phyloP scores from a whole-genome alignment of 2,329 filamentous ascomycete genomes.

The Colletotrichum musae region DNA sequence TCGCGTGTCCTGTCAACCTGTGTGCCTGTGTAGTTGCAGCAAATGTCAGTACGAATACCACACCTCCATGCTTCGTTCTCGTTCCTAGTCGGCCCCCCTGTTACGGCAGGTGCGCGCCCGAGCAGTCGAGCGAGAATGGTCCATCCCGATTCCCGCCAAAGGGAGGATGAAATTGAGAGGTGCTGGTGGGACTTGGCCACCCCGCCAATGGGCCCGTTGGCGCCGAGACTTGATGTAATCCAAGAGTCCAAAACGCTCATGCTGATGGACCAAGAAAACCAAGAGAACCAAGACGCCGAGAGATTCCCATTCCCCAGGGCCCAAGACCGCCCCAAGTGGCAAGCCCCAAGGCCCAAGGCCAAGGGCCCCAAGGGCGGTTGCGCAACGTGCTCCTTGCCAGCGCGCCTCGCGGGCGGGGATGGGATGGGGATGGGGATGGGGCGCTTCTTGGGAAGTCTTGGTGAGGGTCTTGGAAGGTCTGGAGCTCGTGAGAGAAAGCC shows the following conservation, averaged over 20 bases:
- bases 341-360: not conserved
- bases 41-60: not conserved
- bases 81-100: not conserved
- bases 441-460: slow-evolving; percentile 19
- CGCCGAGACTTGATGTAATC: slow-evolving; percentile 39
- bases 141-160: not conserved
- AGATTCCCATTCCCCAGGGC: slow-evolving; percentile 18
- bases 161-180: slow-evolving; percentile 23
- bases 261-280: slow-evolving; percentile 26
- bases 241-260: slow-evolving; percentile 27
- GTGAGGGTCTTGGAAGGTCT: slow-evolving; percentile 24
- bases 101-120: slow-evolving; percentile 9
- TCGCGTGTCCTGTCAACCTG: slow-evolving; percentile 10
- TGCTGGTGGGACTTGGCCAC: slow-evolving; percentile 29
- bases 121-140: slow-evolving; percentile 1
- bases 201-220: slow-evolving; percentile 19
- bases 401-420: slow-evolving; percentile 7
- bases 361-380: not conserved
- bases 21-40: not conserved
- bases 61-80: not conserved
- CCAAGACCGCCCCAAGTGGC: not conserved
- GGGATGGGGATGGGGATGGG: slow-evolving; percentile 7
- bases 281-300: slow-evolving; percentile 30
- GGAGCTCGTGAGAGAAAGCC: slow-evolving; percentile 31
- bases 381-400: slow-evolving; percentile 24